A percentile compares a stretch with the other conserved stretches of the same genome.
Conservation (phyloP, 208 protist genomes). For the Balamuthia mandrillaris region DNA sequence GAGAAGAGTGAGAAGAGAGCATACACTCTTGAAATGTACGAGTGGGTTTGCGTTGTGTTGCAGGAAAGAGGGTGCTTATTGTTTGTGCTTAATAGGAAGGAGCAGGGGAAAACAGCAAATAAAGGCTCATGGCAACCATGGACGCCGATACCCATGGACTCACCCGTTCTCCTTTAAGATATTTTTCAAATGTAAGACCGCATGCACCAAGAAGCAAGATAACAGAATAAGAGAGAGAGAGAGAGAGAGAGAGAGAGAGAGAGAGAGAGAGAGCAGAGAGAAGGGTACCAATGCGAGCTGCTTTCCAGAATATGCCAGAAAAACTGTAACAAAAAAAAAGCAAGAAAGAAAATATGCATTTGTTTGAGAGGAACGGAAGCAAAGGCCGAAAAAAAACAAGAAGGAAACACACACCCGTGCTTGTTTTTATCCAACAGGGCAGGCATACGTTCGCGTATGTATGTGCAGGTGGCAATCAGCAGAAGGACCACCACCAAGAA, state of each 20-base stretch:
- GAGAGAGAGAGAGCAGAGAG: not conserved
- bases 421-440: constrained; percentile 2
- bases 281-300: constrained; percentile 23
- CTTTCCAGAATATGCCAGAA: constrained; percentile 14
- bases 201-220: not conserved
- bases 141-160: not conserved
- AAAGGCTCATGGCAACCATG: constrained; percentile 31
- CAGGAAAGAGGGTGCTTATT: too few relatives aligned
- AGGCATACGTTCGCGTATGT: constrained; percentile 12
- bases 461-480: constrained; percentile 7
- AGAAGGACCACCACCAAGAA: constrained; percentile 24
- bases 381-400: not conserved
- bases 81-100: too few relatives aligned
- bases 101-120: constrained; percentile 12
- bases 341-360: not conserved
- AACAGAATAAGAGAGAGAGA: not conserved
- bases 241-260: too few relatives aligned
- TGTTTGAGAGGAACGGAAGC: not conserved
- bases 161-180: not conserved
- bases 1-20: too few relatives aligned
- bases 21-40: too few relatives aligned
- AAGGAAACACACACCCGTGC: not conserved
- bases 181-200: too few relatives aligned
- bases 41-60: too few relatives aligned
- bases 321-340: not conserved